Base-by-base conservation (phyloP, 257 asterid species). In the Fraxinus anomala region DNA sequence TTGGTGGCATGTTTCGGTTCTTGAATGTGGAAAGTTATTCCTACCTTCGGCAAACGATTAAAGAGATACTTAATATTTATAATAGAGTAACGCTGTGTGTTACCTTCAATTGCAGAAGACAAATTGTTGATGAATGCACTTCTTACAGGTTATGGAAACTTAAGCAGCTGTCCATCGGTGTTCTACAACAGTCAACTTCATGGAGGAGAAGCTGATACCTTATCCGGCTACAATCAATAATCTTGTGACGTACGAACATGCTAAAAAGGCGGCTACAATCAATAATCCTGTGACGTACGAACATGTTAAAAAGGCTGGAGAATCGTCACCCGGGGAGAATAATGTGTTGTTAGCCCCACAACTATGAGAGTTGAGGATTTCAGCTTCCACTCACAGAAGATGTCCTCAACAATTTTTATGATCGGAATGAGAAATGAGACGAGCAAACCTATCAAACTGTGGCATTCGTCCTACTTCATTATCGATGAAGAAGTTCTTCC, bases 1-100 rank as follows among this genome's bases (percentile, higher is more conserved):
- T 92, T 78, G 97, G 97, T 77, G 97, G 99, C 77, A 92, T 96
- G 3, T 91, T 90, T 61, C 88, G 97, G 24, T 92, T 86, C 85
- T 0, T 90, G 85, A 85, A 84, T 47, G 78, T 86, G 0, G 89
- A 92, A 70, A 80, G 92, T 33, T 72, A 67, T 70, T 76, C 90
- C 56, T 82, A 87, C 85, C 89, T 94, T 33, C 80, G 71, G 79
- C 89, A 81, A 79, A 87, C 96, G 86, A 89, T 92, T 81, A 89
- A 83, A 85, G 91, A 91, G 97, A 96, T 94, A 82, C 31, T 16
- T 30, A 5, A 21, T 24, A 54, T n/a, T 54, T 37, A 37, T 37
- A 8, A 37, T 37, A 37, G 42, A 8, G 42, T 2, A 7, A 3
- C 67, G 23, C 8, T 59, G 24, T 51, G n/a, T 14, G 30, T 37